Base-by-base conservation (phyloP, 176 grass and related monocot genomes). In the Juncus effusus region DNA sequence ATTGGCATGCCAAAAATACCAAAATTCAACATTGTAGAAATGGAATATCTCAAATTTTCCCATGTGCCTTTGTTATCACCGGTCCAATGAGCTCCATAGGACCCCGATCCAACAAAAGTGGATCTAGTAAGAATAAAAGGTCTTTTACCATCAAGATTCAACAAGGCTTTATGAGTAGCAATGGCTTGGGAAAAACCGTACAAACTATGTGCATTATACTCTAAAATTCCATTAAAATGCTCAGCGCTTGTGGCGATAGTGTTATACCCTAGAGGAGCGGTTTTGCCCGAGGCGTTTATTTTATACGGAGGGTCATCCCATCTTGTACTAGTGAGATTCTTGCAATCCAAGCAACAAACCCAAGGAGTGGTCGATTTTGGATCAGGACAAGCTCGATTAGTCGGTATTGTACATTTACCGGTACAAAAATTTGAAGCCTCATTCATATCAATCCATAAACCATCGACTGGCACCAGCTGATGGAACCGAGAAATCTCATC, bases 361-460 rank as follows among this genome's bases (percentile, higher is more conserved):
- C 93, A 97, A 1, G 93, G 93, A 10, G 85, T 83, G n/a, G 76
- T 89, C 0, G 88, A 65, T 4, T 78, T 36, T n/a, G 85, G 88
- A 7, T 72, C 11, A 0, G 88, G 88, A 71, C 93, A 97, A 6
- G 7, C 5, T 38, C 91, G 88, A 0, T 56, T 86, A 28, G 60
- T 92, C 5, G 88, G 93, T 7, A 97, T 70, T 0, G 71, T 74
- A 67, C 93, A 97, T 61, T 97, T 89, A 16, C 93, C 93, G 0
- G 85, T 97, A 50, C 93, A 97, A 53, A 97, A 97, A 59, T 97
- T 97, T 16, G 93, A 97, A 15, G 70, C 93, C 79, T 97, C 93
- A 3, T 97, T 97, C 93, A 97, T 97, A 66, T 97, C 93, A 4
- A 97, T 97, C 93, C 93, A 97, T 5, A 97, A 76, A 39, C 93